Base-by-base conservation (phyloP, 108 stramenopile genomes). In the Aureococcus anophagefferens region DNA sequence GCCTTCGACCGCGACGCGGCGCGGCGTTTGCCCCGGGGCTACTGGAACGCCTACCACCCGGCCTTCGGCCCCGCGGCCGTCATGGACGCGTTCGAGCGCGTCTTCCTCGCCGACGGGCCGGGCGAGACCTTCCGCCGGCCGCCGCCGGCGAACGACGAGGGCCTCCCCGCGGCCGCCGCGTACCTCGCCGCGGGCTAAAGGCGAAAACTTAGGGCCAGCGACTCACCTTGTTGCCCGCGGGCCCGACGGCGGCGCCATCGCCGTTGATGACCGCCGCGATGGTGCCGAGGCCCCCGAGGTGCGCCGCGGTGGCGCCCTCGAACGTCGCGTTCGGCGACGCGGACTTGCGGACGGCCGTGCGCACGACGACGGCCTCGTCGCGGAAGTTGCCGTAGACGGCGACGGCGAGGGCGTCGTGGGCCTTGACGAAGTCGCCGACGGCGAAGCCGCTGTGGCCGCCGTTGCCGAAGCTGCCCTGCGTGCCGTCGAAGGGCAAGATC, bases 401-500 rank as follows among this genome's bases (percentile, higher is more conserved):
- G 51, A 59, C 51, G 21, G 21, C 51, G 21, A 1, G 51, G 21
- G 51, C 51, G 51, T 1, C 25, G 25, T 59, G 51, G 0, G 7
- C 3, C 13, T 25, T 16, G 7, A 59, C 51, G 51, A 25, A 16
- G 51, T 59, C 25, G 51, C 21, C 51, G 51, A 59, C 51, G 21
- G 21, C 14, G 25, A 25, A 59, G 51, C 51, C 51, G 21, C 1
- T 4, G 51, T 59, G 25, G 51, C 51, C 51, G 51, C 25, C 21
- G 51, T 59, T 16, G 7, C 3, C 21, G 51, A 59, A 59, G 7
- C 11, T 40, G 51, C 13, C 63, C 33, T 13, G 4, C 30, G 14
- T 18, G 18, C 5, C 62, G 33, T 74, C 73, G 73, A 35, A 59
- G 40, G 63, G 51, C 25, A 74, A 32, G 32, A 40, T 44, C 9